Evolutionary conservation across 1,139 yeast species (phyloP), one percentile per base, ranked within the genome.

Genomic region (Kodamaea sp.): DNA sequence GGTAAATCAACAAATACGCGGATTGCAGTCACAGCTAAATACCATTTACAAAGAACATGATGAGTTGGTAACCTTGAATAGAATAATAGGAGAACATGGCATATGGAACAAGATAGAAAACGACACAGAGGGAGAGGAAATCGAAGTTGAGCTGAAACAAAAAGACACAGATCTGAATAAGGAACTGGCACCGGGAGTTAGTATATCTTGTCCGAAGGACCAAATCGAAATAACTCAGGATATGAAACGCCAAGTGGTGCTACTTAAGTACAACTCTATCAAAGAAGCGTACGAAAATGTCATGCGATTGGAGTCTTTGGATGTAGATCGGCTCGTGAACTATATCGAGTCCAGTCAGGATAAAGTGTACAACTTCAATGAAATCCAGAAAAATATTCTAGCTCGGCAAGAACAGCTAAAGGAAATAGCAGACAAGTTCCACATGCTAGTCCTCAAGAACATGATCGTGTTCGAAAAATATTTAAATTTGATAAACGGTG

Each of bases 391-490:
- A 2, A 33, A 29, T 4, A 28, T 55, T 2, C 20, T 34, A n/a
- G 18, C 21, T 6, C 42, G 44, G 18, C 35, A 42, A 26, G 31
- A 34, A 3, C 43, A 44, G 16, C 32, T 60, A 5, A 39, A 43
- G 15, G 42, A 43, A 13, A 20, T 61, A 5, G 36, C 57, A 2
- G 34, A 39, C 7, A 34, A 42, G 13, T 54, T 54, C 32, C 61
- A 60, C 27, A 29, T 42, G 21, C 37, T 62, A 20, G 51, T 56
- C 12, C 42, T 59, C 9, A 63, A 64, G 38, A 59, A 52, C 31
- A 53, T 65, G 53, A 38, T 59, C 13, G 51, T 65, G 7, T 45
- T 51, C 11, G 69, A 65, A 35, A 51, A 51, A 38, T 63, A 56
- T 37, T 42, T 55, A 4, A 42, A 42, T 5, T 25, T 54, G 26